Conservation (phyloP, 2,329 filamentous ascomycete species). For the Clarireedia paspali region DNA sequence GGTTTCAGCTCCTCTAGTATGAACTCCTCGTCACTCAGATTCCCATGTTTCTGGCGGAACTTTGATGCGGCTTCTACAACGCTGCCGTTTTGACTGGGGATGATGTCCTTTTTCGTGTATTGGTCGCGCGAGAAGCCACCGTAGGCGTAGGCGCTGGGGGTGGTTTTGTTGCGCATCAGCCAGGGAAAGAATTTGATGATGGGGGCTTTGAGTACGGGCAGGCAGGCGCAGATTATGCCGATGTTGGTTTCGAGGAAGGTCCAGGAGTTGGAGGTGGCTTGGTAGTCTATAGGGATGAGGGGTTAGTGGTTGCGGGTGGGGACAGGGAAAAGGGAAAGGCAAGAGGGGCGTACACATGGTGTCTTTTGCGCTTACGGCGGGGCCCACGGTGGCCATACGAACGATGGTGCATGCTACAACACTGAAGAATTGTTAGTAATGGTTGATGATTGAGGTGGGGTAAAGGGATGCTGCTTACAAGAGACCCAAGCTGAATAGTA, state of each 20-base stretch:
- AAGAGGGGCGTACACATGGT: conserved; percentile 6
- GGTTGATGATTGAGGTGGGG: not conserved
- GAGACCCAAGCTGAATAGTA: conserved; percentile 13
- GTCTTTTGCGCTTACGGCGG: conserved; percentile 13
- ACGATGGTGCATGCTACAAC: conserved; percentile 14
- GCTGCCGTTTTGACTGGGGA: not conserved
- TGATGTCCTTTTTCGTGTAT: not conserved
- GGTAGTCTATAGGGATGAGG: not conserved
- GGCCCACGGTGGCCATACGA: not conserved
- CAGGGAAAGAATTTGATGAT: not conserved
- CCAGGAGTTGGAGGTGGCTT: conserved; percentile 19
- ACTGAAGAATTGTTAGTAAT: not conserved
- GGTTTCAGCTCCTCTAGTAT: not conserved
- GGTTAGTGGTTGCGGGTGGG: not conserved
- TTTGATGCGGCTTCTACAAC: not conserved
- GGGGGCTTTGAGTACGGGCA: conserved; percentile 14
- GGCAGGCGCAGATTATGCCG: conserved; percentile 37
- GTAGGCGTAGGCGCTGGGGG: not conserved
- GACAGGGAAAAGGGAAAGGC: conserved; percentile 13
- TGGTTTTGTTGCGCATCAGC: conserved; percentile 1
- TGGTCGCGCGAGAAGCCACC: not conserved
- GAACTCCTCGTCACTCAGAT: not conserved
- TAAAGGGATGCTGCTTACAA: conserved; percentile 20
- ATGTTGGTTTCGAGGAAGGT: conserved; percentile 28
- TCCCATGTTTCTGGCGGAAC: not conserved